These are phyloP conservation scores for Penicillium sp. DNA, from an alignment of 2,329 filamentous ascomycete genomes.

Conservation along the genomic window DNA sequence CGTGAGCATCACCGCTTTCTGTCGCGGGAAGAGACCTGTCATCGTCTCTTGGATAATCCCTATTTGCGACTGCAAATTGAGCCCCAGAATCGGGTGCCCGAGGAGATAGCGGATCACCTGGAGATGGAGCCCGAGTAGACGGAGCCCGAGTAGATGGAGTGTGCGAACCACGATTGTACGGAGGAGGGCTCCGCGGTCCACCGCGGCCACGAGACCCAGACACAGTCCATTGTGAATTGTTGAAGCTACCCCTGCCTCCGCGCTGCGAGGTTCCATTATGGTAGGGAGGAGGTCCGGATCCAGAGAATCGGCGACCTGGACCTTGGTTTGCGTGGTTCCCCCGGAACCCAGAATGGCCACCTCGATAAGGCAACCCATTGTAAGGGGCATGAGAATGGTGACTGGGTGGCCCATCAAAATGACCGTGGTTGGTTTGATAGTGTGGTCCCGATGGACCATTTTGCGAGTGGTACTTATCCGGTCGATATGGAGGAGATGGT, in stretches of 20 bases:
- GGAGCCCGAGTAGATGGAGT: slow-evolving; percentile 26
- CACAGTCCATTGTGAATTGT: slow-evolving; percentile 67
- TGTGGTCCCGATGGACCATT: slow-evolving; percentile 53
- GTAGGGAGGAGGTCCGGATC: slow-evolving; percentile 47
- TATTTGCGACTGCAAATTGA: slow-evolving; percentile 55
- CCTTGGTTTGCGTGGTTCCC: slow-evolving; percentile 52
- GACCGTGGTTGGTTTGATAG: slow-evolving; percentile 45
- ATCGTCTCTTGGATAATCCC: slow-evolving; percentile 62
- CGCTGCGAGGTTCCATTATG: slow-evolving; percentile 42
- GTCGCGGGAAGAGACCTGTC: slow-evolving; percentile 48
- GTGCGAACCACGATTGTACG: slow-evolving; percentile 33
- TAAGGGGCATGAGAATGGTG: slow-evolving; percentile 41
- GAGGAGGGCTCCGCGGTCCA: slow-evolving; percentile 38
- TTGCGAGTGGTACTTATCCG: slow-evolving; percentile 49
- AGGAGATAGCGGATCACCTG: slow-evolving; percentile 33
- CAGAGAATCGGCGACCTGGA: slow-evolving; percentile 43
- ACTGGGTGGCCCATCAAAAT: slow-evolving; percentile 54
- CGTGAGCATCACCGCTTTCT: slow-evolving; percentile 38
- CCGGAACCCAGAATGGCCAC: slow-evolving; percentile 53
- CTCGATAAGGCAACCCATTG: slow-evolving; percentile 47
- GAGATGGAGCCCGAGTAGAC: slow-evolving; percentile 25
- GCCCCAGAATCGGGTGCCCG: slow-evolving; percentile 54
- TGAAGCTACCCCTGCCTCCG: slow-evolving; percentile 54
- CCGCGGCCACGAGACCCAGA: slow-evolving; percentile 52
- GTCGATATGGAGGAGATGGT: slow-evolving; percentile 59